Percentiles rank a stretch among this genome's conserved stretches.
phyloP scores from a whole-genome alignment of 306 rosid genomes.

The Hippophae tibetana region DNA sequence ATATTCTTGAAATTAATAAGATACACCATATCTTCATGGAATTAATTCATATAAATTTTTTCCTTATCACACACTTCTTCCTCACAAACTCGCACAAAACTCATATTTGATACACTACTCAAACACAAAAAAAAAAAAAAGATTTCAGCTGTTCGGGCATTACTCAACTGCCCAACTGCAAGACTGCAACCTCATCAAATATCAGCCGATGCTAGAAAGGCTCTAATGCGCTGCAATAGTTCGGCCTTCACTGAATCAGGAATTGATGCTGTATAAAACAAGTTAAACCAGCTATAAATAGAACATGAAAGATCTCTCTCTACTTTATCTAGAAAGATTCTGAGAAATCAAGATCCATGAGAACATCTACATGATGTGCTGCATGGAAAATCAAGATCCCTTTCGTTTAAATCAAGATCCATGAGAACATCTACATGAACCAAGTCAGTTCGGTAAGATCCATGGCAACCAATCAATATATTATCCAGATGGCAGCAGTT shows the following conservation, averaged over 20 bases:
- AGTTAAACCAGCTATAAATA: conserved; percentile 4
- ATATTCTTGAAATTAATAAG: too few species aligned
- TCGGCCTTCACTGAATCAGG: conserved; percentile 72
- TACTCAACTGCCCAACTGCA: not conserved
- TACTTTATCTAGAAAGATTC: not conserved
- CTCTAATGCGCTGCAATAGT: conserved; percentile 55
- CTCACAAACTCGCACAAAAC: not conserved
- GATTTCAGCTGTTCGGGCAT: not conserved
- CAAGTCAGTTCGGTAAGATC: too few species aligned
- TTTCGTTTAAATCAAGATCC: too few species aligned
- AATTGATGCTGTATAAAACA: conserved; percentile 44
- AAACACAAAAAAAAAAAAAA: not conserved
- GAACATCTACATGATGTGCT: too few species aligned
- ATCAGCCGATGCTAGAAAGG: conserved; percentile 53
- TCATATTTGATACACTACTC: conserved; percentile 1
- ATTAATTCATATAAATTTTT: too few species aligned
- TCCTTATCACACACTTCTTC: too few species aligned
- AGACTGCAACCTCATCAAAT: conserved; percentile 17
- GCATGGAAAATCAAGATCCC: too few species aligned
- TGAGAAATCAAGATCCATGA: not conserved
- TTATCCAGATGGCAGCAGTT: too few species aligned
- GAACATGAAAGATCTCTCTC: not conserved
- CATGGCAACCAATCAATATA: too few species aligned
- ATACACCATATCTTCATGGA: too few species aligned
- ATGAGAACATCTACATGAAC: too few species aligned